A percentile compares a stretch with the other conserved stretches of the same genome.
Conservation (phyloP, 176 grass and related monocot species). For the Panicum miliaceum region DNA sequence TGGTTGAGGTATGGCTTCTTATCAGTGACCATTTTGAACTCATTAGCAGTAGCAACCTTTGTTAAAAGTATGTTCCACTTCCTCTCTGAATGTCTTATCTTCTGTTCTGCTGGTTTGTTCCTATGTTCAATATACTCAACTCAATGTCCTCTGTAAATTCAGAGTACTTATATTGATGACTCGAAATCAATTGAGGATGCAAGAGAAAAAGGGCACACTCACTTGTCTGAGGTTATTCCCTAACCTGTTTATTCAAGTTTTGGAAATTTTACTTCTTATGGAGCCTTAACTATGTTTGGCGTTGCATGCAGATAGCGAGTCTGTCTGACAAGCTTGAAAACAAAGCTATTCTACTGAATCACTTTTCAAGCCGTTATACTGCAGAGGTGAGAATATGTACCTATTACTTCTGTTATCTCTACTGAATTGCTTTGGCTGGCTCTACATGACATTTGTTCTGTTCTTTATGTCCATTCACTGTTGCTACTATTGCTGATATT, state of each 20-base stretch:
- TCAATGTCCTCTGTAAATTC: constrained; percentile 31
- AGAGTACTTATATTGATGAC: constrained; percentile 88
- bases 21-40: background rate
- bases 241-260: constrained; percentile 3
- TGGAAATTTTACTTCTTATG: background rate
- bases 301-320: constrained; percentile 57
- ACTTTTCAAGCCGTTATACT: constrained; percentile 86
- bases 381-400: constrained; percentile 57
- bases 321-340: constrained; percentile 70
- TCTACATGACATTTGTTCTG: background rate
- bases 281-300: constrained; percentile 25
- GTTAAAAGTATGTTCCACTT: background rate
- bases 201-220: constrained; percentile 82
- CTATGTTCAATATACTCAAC: background rate
- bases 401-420: constrained; percentile 16
- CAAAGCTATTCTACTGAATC: constrained; percentile 87
- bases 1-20: constrained; percentile 65
- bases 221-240: constrained; percentile 78
- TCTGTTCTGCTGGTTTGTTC: background rate
- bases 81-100: background rate
- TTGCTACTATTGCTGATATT: background rate
- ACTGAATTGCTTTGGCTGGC: background rate
- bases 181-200: constrained; percentile 77
- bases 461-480: background rate
- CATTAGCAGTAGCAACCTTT: background rate